These are phyloP conservation scores for Casuarina glauca DNA, from an alignment of 306 rosid genomes.

Conservation along the genomic window DNA sequence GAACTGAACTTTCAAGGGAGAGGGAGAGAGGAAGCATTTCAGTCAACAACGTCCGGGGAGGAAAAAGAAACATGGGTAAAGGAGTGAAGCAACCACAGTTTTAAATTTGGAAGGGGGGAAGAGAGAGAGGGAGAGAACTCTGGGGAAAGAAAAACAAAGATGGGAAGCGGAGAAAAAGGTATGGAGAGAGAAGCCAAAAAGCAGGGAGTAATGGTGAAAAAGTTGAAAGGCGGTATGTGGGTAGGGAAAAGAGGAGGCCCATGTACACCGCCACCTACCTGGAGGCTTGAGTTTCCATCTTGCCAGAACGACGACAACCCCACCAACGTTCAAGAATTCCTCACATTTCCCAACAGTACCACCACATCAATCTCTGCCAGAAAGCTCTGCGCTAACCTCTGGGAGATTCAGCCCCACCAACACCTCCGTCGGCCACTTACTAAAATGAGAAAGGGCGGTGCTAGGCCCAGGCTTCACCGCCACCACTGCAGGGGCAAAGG, in stretches of 20 bases:
- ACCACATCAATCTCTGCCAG: constrained; percentile 58
- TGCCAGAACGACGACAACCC: constrained; percentile 2
- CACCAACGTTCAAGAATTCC: constrained; percentile 41
- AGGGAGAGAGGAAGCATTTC: neutral
- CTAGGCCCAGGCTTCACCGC: constrained; percentile 37
- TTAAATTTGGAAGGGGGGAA: constrained; percentile 26
- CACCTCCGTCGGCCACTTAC: constrained; percentile 30
- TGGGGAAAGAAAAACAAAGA: neutral
- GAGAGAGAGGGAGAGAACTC: constrained; percentile 10
- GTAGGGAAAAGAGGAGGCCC: constrained; percentile 54
- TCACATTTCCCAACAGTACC: constrained; percentile 27
- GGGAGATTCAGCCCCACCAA: constrained; percentile 61
- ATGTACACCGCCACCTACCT: constrained; percentile 72
- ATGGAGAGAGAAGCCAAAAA: constrained; percentile 32
- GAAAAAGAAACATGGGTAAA: constrained; percentile 13
- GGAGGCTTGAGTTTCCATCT: constrained; percentile 63
- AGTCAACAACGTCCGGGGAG: constrained; percentile 14
- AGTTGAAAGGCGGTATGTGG: constrained; percentile 42
- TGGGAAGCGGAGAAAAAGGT: constrained; percentile 35
- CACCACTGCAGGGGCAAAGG: constrained; percentile 28
- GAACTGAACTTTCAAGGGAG: neutral
- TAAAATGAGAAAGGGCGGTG: constrained; percentile 36
- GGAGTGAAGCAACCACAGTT: constrained; percentile 3
- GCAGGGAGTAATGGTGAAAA: constrained; percentile 49
- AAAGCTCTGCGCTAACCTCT: constrained; percentile 70